A percentile compares a stretch with the other conserved stretches of the same genome.
Conservation (phyloP, 2,329 filamentous ascomycete genomes). For the Pyrenophora tritici-repentis region DNA sequence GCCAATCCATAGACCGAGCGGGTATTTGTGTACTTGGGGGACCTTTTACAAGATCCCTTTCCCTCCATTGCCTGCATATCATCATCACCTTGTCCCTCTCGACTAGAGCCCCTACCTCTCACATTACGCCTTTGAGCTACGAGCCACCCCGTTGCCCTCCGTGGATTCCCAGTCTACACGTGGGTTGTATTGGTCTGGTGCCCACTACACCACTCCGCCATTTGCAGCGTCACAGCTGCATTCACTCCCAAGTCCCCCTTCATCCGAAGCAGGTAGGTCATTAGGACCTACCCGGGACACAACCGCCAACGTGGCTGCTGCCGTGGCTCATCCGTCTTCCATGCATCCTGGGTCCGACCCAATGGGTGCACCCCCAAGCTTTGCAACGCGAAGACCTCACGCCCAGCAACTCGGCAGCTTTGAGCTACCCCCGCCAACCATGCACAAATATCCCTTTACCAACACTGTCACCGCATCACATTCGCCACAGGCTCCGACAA, state of each 20-base stretch:
- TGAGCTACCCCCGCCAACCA: slow-evolving; percentile 66
- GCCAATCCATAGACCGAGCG: slow-evolving; percentile 33
- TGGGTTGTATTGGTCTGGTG: slow-evolving; percentile 56
- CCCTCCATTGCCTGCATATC: slow-evolving; percentile 39
- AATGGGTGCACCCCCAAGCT: slow-evolving; percentile 66
- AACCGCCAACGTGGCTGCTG: slow-evolving; percentile 66
- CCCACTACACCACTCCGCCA: slow-evolving; percentile 44
- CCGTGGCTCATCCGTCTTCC: slow-evolving; percentile 63
- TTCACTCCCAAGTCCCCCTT: slow-evolving; percentile 48
- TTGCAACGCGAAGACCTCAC: slow-evolving; percentile 72
- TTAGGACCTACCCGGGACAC: slow-evolving; percentile 48
- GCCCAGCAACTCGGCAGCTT: slow-evolving; percentile 71
- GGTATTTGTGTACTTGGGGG: slow-evolving; percentile 34
- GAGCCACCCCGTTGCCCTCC: slow-evolving; percentile 48
- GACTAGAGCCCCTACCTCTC: slow-evolving; percentile 32
- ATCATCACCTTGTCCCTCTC: slow-evolving; percentile 43
- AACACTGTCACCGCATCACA: slow-evolving; percentile 50
- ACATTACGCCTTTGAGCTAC: slow-evolving; percentile 40
- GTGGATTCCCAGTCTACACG: slow-evolving; percentile 57
- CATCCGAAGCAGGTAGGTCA: slow-evolving; percentile 50
- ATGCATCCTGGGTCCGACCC: slow-evolving; percentile 67
- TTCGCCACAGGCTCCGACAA: slow-evolving; percentile 53
- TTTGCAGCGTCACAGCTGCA: slow-evolving; percentile 48
- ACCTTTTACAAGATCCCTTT: slow-evolving; percentile 40
- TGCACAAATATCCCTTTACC: slow-evolving; percentile 58